Conservation (phyloP, 2,329 filamentous ascomycete species). For the Aspergillus caelatus region DNA sequence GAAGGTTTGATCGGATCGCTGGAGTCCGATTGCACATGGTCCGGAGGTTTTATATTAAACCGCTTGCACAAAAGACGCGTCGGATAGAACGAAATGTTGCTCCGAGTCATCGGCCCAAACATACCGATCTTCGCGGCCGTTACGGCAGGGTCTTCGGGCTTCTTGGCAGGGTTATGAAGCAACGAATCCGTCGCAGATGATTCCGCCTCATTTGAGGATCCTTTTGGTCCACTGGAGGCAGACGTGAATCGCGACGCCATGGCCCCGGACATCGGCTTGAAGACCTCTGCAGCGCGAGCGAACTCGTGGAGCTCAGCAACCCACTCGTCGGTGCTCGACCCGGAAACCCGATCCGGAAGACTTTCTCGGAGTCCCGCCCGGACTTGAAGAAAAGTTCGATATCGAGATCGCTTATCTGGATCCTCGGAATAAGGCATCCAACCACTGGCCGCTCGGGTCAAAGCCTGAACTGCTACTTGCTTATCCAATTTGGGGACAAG, state of each 20-base stretch:
- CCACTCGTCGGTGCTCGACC: constrained; percentile 70
- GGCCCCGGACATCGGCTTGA: constrained; percentile 85
- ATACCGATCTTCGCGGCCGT: constrained; percentile 87
- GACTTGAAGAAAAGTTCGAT: constrained; percentile 78
- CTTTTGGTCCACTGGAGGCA: constrained; percentile 41
- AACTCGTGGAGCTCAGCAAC: constrained; percentile 80
- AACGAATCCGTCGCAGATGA: constrained; percentile 36
- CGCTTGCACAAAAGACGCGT: constrained; percentile 88
- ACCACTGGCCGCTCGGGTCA: constrained; percentile 65
- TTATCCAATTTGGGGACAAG: constrained; percentile 68
- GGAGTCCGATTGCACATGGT: constrained; percentile 63
- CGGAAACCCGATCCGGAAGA: constrained; percentile 59
- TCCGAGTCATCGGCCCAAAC: constrained; percentile 87
- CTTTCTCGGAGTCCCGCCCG: constrained; percentile 65
- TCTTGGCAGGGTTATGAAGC: constrained; percentile 55
- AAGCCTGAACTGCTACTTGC: constrained; percentile 67
- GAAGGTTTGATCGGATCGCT: constrained; percentile 41
- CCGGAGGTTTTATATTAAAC: constrained; percentile 82
- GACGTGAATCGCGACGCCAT: constrained; percentile 95
- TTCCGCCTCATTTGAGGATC: constrained; percentile 40
- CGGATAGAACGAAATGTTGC: constrained; percentile 72
- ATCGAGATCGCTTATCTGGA: constrained; percentile 75
- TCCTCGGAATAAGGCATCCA: constrained; percentile 87
- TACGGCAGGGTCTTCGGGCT: constrained; percentile 74
- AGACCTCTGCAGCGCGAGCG: constrained; percentile 72